These are phyloP conservation scores for Rhipidocladum racemiflorum DNA, from an alignment of 176 grass and related monocot genomes.

Conservation along the genomic window DNA sequence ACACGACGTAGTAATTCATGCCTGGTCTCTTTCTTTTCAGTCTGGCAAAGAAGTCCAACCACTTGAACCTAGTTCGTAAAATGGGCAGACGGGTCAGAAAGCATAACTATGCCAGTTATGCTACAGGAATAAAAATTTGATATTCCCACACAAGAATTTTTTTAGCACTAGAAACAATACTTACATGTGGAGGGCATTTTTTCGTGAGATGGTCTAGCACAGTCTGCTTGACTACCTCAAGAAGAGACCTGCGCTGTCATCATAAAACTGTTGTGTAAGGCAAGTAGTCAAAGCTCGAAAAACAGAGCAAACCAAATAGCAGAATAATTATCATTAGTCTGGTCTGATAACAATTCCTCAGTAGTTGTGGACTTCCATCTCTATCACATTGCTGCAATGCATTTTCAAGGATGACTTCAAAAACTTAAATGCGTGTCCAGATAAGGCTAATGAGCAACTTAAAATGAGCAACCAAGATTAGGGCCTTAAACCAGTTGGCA, in stretches of 20 bases:
- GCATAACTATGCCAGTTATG: not conserved
- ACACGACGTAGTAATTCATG: constrained; percentile 82
- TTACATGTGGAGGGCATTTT: constrained; percentile 93
- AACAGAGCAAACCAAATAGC: not conserved
- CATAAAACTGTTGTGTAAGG: constrained; percentile 14
- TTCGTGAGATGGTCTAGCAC: constrained; percentile 90
- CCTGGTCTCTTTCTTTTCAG: constrained; percentile 84
- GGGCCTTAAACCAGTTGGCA: not conserved
- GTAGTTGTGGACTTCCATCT: not conserved
- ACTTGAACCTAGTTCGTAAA: constrained; percentile 74
- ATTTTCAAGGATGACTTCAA: not conserved
- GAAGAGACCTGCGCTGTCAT: constrained; percentile 74
- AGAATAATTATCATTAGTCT: constrained; percentile 5
- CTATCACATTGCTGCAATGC: not conserved
- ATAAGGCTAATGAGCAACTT: not conserved
- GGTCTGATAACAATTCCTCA: not conserved
- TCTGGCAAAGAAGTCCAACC: constrained; percentile 96
- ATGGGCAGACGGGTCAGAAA: not conserved
- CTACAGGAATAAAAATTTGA: not conserved
- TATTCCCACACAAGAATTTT: not conserved
- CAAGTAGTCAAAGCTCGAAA: not conserved
- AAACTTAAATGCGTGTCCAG: not conserved
- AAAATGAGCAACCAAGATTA: not conserved
- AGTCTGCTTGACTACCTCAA: constrained; percentile 90
- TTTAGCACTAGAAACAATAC: constrained; percentile 12